phyloP scores from a whole-genome alignment of 1,139 yeast species.

The Geotrichum candidum region DNA sequence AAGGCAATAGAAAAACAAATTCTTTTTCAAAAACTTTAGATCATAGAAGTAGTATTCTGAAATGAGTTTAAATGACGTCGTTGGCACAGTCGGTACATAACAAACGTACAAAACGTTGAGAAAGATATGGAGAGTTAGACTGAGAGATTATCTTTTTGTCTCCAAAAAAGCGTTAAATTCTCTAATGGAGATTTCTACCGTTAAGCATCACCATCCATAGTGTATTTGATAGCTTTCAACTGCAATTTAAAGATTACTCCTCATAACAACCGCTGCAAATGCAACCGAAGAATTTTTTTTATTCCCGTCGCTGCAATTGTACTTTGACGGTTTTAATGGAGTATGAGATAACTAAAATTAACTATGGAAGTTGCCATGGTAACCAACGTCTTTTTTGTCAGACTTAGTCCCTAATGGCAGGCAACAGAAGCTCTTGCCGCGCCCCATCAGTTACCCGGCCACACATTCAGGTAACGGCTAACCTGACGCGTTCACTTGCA shows the following conservation, averaged over 20 bases:
- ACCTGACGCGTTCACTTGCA: conserved; percentile 15
- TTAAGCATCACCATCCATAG: background rate
- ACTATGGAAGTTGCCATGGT: conserved; percentile 4
- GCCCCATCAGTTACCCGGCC: background rate
- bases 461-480: background rate
- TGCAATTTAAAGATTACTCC: background rate
- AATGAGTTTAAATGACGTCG: background rate
- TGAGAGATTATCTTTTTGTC: background rate
- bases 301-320: background rate
- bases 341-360: background rate
- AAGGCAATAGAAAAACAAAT: background rate
- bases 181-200: background rate
- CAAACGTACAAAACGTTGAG: background rate
- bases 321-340: background rate
- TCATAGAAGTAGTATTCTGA: background rate
- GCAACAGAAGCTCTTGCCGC: conserved; percentile 7
- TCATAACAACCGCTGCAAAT: background rate
- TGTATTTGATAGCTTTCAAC: background rate
- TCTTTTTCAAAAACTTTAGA: background rate
- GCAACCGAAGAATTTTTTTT: background rate
- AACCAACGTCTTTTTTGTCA: background rate
- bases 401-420: conserved; percentile 10
- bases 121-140: background rate
- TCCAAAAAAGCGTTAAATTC: background rate
- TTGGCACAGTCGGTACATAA: background rate